Base-by-base conservation (phyloP, 768 basidiomycete species). In the Suillus subluteus region DNA sequence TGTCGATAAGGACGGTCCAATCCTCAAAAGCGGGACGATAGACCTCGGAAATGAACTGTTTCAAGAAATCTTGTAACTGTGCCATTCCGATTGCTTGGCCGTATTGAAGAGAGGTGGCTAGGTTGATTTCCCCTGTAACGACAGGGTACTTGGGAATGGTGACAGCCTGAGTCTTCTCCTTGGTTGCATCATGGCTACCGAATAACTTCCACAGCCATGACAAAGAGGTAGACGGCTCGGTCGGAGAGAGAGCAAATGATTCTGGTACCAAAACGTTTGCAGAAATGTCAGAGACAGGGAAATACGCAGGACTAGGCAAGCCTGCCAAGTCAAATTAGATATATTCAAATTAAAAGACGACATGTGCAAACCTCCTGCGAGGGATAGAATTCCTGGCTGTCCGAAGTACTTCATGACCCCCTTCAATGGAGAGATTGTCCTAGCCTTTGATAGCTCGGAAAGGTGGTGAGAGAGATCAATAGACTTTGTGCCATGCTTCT, bases 401-500 rank as follows among this genome's bases (percentile, higher is more conserved):
- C 78, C 79, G 66, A 82, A 79, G 75, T 90, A 91, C 75, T 86
- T 87, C 71, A 86, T 84, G 37, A 92, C 75, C 50, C 82, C 84
- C 75, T 94, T 94, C 64, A 94, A 79, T 0, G 91, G 88, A 48
- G 86, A 89, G 3, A 78, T 67, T 37, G 71, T 61, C 54, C 91
- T 80, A 37, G 82, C 80, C 64, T 79, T 82, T 4, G 89, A 76
- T 23, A 88, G 44, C 4, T 77, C 73, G n/a, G 88, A 91, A 37
- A 94, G 77, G 74, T 94, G 92, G 72, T 92, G 89, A 26, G 87
- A 88, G 55, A 92, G 79, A 77, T 94, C 90, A 65, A 90, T 79
- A 1, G 89, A 83, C 50, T 86, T 81, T 62, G 73, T 69, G 16
- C 66, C 40, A 41, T 15, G 73, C 68, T 82, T 81, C 70, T 81